Base-by-base conservation (phyloP, 345 rosid genomes). In the Clausena lansium region DNA sequence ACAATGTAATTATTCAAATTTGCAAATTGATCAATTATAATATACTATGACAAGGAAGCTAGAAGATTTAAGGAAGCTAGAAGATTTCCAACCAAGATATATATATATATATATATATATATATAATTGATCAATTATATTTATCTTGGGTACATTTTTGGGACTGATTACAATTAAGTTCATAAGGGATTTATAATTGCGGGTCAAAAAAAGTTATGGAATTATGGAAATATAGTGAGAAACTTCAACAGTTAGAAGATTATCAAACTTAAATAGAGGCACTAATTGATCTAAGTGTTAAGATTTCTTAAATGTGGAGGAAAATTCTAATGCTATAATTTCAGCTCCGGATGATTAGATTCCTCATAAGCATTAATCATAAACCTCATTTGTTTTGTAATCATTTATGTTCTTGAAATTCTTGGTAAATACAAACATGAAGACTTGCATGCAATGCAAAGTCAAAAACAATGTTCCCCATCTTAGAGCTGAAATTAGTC, bases 1-100 rank as follows among this genome's bases (percentile, higher is more conserved):
- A 73, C 64, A 71, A 54, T 67, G 65, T 61, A 61, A 64, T 60
- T 41, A 45, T 74, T 32, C 57, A 62, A 22, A 62, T 41, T 78
- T 67, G 81, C 80, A 82, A 77, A 83, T 79, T 84, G 81, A 79
- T 80, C 85, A 83, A 83, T 81, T 83, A 83, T 83, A 73, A 74
- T 80, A 84, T 77, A 54, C 47, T 74, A 50, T 65, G 59, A 62
- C 65, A 74, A 72, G 79, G 73, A 74, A 76, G 76, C 65, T 78
- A 63, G 69, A 78, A 73, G 47, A 68, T 76, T 76, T 55, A 74
- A 72, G 79, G 73, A 74, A 76, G 76, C 65, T 78, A 63, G 69
- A 78, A 73, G 47, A 68, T 76, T 76, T 55, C 57, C 22, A 52
- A 52, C 57, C 22, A 52, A 15, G 22, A 7, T 2, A 17, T 52